Evolutionary conservation across 257 asterid species (phyloP), one percentile per base, ranked within the genome.

Genomic region (Solanum infundibuliforme): DNA sequence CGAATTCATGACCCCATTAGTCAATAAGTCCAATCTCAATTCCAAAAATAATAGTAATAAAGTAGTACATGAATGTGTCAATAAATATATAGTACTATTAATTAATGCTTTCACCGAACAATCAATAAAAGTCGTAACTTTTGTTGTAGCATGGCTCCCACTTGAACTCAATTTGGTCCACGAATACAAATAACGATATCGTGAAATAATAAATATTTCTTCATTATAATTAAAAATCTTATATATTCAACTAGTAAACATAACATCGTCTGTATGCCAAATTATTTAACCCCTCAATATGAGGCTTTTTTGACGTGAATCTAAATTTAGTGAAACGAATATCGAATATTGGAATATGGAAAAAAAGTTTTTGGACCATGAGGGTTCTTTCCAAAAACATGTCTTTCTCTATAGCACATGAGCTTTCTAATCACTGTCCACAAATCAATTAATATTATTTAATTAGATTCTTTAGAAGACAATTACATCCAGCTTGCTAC

Each of bases 401-500:
- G 88, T 89, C 94, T 77, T 72, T 87, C 66, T 89, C 93, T 73
- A 35, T 73, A 9, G 89, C 94, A 94, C 94, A 94, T 91, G 95
- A 88, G 88, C 6, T 38, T 71, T 90, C 87, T 39, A 89, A 87
- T 91, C 86, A 87, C 77, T 90, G 90, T 87, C 91, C 87, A 86
- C 77, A 55, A 55, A 39, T 77, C 60, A 43, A 79, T 31, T 81
- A 18, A 4, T 0, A 73, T 0, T 34, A 82, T 18, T 82, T 29
- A 82, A 82, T 82, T 29, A 21, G 69, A 91, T 90, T 91, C 84
- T 73, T n/a, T 43, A 68, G 71, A 52, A 84, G 91, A 86, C 71
- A 62, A 62, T n/a, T 88, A 86, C 88, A 90, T 87, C 92, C 94
- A 96, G 98, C 98, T 96, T 92, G 98, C 94, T 87, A 92, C 96